Conservation (phyloP, 805 yeast genomes). For the Cyberlindnera meyerae region DNA sequence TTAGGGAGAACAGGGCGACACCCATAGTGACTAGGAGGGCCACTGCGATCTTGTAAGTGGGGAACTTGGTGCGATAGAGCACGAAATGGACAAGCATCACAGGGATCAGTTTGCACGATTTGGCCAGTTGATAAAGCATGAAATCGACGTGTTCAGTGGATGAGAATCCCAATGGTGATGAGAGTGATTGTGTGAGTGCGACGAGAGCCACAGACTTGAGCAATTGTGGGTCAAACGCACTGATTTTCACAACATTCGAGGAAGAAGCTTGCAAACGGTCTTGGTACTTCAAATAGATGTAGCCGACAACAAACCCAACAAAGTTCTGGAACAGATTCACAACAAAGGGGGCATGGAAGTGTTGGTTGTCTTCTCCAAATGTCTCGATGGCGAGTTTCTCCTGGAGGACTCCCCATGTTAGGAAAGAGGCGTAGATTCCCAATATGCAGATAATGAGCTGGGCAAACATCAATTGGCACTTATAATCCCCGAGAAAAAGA, state of each 20-base stretch:
- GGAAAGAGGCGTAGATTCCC: conserved; percentile 83
- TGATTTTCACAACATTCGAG: conserved; percentile 12
- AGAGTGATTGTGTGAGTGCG: conserved; percentile 59
- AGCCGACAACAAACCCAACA: conserved; percentile 68
- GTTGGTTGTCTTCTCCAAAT: conserved; percentile 51
- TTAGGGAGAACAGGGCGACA: conserved; percentile 71
- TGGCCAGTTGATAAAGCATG: conserved; percentile 78
- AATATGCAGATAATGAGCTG: conserved; percentile 27
- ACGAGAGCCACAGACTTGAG: conserved; percentile 22
- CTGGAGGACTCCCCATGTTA: conserved; percentile 90
- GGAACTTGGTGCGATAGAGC: conserved; percentile 66
- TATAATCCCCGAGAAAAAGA: too few relatives aligned
- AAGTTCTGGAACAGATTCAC: conserved; percentile 70
- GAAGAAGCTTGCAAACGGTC: not conserved
- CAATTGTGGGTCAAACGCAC: conserved; percentile 14
- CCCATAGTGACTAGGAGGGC: conserved; percentile 80
- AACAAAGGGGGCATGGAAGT: conserved; percentile 74
- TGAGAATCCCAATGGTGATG: conserved; percentile 79
- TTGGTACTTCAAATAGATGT: conserved; percentile 42
- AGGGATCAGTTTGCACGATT: conserved; percentile 90
- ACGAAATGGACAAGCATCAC: conserved; percentile 81
- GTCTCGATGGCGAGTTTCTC: conserved; percentile 78
- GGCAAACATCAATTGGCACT: too few relatives aligned
- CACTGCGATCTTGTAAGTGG: conserved; percentile 70
- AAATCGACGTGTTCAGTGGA: conserved; percentile 82